Conservation (phyloP, 202 grass and related monocot genomes). For the Elaeis oleifera region DNA sequence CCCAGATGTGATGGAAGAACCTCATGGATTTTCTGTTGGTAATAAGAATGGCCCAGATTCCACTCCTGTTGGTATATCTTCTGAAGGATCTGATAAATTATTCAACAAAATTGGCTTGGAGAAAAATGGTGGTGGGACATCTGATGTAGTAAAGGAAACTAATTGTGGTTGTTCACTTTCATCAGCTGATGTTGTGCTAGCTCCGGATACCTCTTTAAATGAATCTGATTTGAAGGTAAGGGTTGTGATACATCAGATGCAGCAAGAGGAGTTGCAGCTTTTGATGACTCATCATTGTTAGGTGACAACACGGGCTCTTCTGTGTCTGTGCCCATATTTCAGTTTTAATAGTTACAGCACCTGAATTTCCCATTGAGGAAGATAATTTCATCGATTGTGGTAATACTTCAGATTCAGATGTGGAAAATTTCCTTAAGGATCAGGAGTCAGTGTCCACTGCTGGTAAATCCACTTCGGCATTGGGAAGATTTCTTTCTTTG, state of each 20-base stretch:
- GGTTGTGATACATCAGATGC: slow-evolving; percentile 2
- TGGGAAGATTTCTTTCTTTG: slow-evolving; percentile 33
- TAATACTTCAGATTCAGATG: background rate
- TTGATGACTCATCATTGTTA: background rate
- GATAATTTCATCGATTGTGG: too few species aligned
- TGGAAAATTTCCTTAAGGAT: background rate
- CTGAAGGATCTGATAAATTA: slow-evolving; percentile 22
- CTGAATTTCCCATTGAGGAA: too few species aligned
- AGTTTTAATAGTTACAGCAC: too few species aligned
- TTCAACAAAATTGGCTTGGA: slow-evolving; percentile 16
- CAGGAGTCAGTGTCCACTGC: background rate
- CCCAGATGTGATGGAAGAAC: background rate
- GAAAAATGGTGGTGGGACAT: slow-evolving; percentile 12
- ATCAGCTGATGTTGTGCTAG: slow-evolving; percentile 22
- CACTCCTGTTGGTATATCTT: slow-evolving; percentile 3
- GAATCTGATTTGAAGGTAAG: slow-evolving; percentile 24
- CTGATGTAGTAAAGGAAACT: slow-evolving; percentile 7
- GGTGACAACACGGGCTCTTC: too few species aligned
- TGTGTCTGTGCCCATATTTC: too few species aligned
- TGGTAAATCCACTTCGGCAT: slow-evolving; percentile 15
- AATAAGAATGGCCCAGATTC: slow-evolving; percentile 11
- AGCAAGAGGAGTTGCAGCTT: background rate
- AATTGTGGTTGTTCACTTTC: slow-evolving; percentile 1
- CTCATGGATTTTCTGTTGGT: slow-evolving; percentile 11
- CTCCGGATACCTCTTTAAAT: slow-evolving; percentile 22